Percentiles rank a stretch among this genome's conserved stretches.
phyloP scores from a whole-genome alignment of 345 rosid genomes.

The Hibiscus syriacus region DNA sequence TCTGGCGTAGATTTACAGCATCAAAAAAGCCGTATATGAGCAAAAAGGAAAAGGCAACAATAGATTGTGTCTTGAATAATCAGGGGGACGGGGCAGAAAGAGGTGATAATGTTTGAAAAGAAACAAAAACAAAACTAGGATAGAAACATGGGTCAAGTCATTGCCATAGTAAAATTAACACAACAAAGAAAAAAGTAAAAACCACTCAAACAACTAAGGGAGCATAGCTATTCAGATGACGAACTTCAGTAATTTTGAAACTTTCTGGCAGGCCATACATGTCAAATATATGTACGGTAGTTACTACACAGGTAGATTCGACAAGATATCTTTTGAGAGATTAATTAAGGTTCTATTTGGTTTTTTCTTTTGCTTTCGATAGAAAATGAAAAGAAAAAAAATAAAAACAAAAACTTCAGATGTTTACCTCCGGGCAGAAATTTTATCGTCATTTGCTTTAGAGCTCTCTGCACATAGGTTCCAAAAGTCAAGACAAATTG shows the following conservation, averaged over 20 bases:
- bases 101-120: background rate
- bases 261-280: background rate
- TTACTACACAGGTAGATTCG: background rate
- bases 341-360: background rate
- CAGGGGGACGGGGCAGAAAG: background rate
- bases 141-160: background rate
- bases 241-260: background rate
- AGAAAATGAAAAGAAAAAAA: background rate
- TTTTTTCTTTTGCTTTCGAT: background rate
- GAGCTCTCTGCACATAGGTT: constrained; percentile 41
- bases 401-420: background rate
- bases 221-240: background rate
- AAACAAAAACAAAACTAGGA: background rate
- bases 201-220: background rate
- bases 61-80: background rate
- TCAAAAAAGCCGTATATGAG: background rate
- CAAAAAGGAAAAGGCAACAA: constrained; percentile 1
- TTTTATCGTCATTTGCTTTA: constrained; percentile 29
- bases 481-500: background rate
- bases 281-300: background rate
- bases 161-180: background rate
- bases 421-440: constrained; percentile 45
- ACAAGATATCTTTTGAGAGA: background rate
- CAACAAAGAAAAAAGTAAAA: background rate
- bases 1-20: constrained; percentile 25